Conservation (phyloP, 352 stramenopile species). For the Pythium scleroteichum region DNA sequence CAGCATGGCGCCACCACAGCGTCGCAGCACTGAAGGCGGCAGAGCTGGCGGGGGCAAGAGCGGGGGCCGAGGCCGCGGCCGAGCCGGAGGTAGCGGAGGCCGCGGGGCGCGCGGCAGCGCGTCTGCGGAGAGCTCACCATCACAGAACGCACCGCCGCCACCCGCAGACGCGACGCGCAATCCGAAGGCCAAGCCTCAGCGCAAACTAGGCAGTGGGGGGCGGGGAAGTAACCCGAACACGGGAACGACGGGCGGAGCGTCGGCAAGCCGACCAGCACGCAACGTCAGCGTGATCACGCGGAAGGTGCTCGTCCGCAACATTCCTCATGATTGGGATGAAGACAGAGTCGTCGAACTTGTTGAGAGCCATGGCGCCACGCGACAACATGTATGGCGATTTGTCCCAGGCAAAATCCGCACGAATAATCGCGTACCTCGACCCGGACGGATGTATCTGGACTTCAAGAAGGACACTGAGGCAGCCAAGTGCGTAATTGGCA, state of each 20-base stretch:
- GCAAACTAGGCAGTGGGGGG: conserved; percentile 11
- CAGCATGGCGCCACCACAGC: conserved; percentile 24
- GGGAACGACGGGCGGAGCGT: background rate
- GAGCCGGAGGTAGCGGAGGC: conserved; percentile 11
- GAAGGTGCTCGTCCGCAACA: conserved; percentile 74
- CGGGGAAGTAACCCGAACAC: conserved; percentile 14
- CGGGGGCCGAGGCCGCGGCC: conserved; percentile 9
- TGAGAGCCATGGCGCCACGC: conserved; percentile 35
- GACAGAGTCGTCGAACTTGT: conserved; percentile 41
- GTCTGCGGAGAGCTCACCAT: background rate
- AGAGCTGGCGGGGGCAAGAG: conserved; percentile 11
- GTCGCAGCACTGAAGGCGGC: conserved; percentile 12
- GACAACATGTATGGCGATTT: conserved; percentile 62
- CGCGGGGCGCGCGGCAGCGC: conserved; percentile 1
- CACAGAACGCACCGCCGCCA: background rate
- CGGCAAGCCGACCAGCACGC: conserved; percentile 36
- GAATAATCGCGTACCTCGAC: conserved; percentile 54
- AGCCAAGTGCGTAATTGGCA: conserved; percentile 47
- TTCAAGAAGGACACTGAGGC: conserved; percentile 65
- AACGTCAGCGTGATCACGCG: conserved; percentile 38
- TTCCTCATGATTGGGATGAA: conserved; percentile 49
- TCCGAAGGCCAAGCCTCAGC: conserved; percentile 9
- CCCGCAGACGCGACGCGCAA: background rate
- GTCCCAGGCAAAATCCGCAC: conserved; percentile 50
- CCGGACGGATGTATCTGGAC: conserved; percentile 69